phyloP scores from a whole-genome alignment of 768 basidiomycete species.

The Filobasidium floriforme region DNA sequence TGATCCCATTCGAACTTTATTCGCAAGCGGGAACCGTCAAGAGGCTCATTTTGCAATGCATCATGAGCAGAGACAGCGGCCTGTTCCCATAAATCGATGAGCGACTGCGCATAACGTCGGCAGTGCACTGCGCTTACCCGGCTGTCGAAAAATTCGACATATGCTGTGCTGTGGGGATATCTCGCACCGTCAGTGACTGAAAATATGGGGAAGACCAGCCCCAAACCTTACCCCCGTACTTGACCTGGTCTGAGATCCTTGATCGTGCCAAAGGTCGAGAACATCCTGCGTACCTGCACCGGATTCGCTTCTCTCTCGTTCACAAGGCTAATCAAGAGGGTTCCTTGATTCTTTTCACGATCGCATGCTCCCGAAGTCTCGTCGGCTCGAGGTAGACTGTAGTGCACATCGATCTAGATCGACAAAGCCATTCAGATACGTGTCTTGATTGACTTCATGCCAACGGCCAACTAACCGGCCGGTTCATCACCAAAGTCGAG shows the following conservation, averaged over 20 bases:
- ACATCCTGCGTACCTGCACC: slow-evolving; percentile 58
- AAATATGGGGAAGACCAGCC: slow-evolving; percentile 51
- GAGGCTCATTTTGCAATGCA: slow-evolving; percentile 64
- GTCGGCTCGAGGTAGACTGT: slow-evolving; percentile 85
- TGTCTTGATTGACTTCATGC: background rate
- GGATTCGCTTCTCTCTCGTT: slow-evolving; percentile 13
- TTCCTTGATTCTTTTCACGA: slow-evolving; percentile 78
- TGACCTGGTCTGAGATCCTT: slow-evolving; percentile 59
- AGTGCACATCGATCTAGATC: slow-evolving; percentile 91
- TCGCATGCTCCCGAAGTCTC: slow-evolving; percentile 55
- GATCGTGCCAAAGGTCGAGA: slow-evolving; percentile 84
- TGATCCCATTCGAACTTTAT: slow-evolving; percentile 79
- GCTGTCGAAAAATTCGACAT: slow-evolving; percentile 90
- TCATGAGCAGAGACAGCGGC: slow-evolving; percentile 46
- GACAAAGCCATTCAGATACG: background rate
- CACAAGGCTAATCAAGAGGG: slow-evolving; percentile 19
- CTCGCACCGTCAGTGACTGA: slow-evolving; percentile 17
- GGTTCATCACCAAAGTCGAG: slow-evolving; percentile 74
- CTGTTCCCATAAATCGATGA: background rate
- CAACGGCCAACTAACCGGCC: slow-evolving; percentile 60
- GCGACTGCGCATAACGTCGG: background rate
- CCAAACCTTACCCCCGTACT: slow-evolving; percentile 48
- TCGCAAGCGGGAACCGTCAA: slow-evolving; percentile 81
- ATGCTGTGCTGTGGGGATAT: slow-evolving; percentile 58
- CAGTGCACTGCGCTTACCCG: slow-evolving; percentile 51